phyloP scores from a whole-genome alignment of 768 basidiomycete genomes.

The Lentinula guzmanii region DNA sequence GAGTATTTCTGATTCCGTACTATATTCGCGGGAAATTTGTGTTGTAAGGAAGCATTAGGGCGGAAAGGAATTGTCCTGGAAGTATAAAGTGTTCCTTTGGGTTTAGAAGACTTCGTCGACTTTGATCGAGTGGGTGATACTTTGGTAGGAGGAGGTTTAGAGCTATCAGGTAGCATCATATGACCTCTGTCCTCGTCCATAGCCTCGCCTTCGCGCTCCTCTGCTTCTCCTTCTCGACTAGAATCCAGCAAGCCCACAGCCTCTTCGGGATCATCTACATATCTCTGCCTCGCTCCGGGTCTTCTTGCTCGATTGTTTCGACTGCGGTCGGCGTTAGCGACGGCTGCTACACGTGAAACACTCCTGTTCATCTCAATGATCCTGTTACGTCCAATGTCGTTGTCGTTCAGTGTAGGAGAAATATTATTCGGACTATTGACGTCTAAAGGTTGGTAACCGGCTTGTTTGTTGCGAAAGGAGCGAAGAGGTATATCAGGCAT shows the following conservation, averaged over 20 bases:
- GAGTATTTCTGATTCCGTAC: slow-evolving; percentile 99
- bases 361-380: neutral
- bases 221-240: slow-evolving; percentile 30
- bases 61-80: slow-evolving; percentile 76
- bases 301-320: slow-evolving; percentile 24
- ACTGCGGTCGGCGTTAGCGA: slow-evolving; percentile 21
- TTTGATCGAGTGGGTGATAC: slow-evolving; percentile 6
- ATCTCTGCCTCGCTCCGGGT: slow-evolving; percentile 39
- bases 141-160: neutral
- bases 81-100: slow-evolving; percentile 44
- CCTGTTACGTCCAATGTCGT: slow-evolving; percentile 13
- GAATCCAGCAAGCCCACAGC: slow-evolving; percentile 40
- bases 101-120: slow-evolving; percentile 20
- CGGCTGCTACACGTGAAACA: slow-evolving; percentile 16
- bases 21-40: slow-evolving; percentile 77
- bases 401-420: slow-evolving; percentile 14
- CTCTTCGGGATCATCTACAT: slow-evolving; percentile 62
- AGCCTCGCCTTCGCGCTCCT: slow-evolving; percentile 18
- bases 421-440: slow-evolving; percentile 16
- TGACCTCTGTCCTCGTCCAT: slow-evolving; percentile 11
- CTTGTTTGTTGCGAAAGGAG: slow-evolving; percentile 36
- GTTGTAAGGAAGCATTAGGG: slow-evolving; percentile 68
- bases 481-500: slow-evolving; percentile 76
- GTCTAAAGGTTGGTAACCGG: slow-evolving; percentile 37
- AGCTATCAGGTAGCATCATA: slow-evolving; percentile 15